Evolutionary conservation across 1,284 basidiomycete genomes (phyloP).

Genomic region (Leccinum solheimii): DNA sequence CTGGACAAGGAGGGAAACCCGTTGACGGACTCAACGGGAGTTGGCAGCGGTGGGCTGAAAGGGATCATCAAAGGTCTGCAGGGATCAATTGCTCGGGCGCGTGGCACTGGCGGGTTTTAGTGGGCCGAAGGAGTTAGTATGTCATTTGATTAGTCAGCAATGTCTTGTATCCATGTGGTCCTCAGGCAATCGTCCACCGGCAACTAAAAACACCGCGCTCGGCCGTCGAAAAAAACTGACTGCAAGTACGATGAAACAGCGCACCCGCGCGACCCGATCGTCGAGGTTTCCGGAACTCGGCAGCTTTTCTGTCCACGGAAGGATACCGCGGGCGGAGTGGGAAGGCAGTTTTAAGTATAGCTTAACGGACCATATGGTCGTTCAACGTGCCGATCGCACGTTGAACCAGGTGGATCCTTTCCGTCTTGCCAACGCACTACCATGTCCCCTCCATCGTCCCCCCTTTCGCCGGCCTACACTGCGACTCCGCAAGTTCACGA

Average conservation of each 20-base stretch:
- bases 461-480: constrained; percentile 44
- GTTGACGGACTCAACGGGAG: constrained; percentile 35
- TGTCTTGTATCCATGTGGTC: constrained; percentile 14
- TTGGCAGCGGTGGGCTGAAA: constrained; percentile 31
- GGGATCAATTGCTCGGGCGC: constrained; percentile 36
- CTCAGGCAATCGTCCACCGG: background rate
- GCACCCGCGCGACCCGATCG: background rate
- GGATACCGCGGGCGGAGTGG: constrained; percentile 30
- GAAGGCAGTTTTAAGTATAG: constrained; percentile 39
- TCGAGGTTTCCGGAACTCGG: background rate
- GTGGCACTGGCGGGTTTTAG: constrained; percentile 37
- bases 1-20: constrained; percentile 54
- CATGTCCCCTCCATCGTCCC: constrained; percentile 43
- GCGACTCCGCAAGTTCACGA: constrained; percentile 51
- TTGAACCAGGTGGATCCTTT: constrained; percentile 7
- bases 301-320: background rate
- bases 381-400: constrained; percentile 26
- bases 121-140: background rate
- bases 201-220: constrained; percentile 3
- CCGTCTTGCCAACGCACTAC: constrained; percentile 22
- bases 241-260: background rate
- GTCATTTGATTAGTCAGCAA: constrained; percentile 18
- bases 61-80: constrained; percentile 36
- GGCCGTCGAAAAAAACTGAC: background rate
- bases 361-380: constrained; percentile 30